Evolutionary conservation across 2,329 filamentous ascomycete genomes (phyloP).

Genomic region (Colletotrichum chrysophilum): DNA sequence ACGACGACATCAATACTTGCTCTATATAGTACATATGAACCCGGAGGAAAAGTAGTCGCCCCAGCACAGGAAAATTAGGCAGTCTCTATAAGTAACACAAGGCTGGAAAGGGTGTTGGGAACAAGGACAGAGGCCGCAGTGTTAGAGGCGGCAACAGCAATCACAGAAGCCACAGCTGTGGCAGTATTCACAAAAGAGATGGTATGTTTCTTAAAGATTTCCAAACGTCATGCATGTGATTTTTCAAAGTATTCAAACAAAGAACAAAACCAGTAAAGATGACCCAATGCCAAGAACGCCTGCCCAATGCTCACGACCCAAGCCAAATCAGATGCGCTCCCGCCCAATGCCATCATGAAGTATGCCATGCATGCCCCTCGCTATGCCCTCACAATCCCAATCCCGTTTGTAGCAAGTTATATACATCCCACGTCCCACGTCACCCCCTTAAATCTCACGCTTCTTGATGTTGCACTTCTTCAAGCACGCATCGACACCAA

Average conservation of each 20-base stretch:
- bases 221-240: neutral
- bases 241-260: neutral
- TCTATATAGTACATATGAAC: too few relatives aligned
- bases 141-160: neutral
- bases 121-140: neutral
- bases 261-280: neutral
- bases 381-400: neutral
- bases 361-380: neutral
- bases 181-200: neutral
- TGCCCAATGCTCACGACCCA: neutral
- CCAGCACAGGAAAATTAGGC: neutral
- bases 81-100: neutral
- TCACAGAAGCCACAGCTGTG: neutral
- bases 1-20: too few relatives aligned
- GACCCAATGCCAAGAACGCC: neutral
- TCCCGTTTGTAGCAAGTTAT: neutral
- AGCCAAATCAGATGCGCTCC: neutral
- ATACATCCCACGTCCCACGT: neutral
- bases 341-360: neutral
- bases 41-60: too few relatives aligned
- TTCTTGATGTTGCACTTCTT: slow-evolving; percentile 47
- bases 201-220: neutral
- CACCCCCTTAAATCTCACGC: neutral
- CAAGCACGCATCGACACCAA: slow-evolving; percentile 56
- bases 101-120: neutral